Base-by-base conservation (phyloP, 768 basidiomycete genomes). In the Polyporus arcularius region DNA sequence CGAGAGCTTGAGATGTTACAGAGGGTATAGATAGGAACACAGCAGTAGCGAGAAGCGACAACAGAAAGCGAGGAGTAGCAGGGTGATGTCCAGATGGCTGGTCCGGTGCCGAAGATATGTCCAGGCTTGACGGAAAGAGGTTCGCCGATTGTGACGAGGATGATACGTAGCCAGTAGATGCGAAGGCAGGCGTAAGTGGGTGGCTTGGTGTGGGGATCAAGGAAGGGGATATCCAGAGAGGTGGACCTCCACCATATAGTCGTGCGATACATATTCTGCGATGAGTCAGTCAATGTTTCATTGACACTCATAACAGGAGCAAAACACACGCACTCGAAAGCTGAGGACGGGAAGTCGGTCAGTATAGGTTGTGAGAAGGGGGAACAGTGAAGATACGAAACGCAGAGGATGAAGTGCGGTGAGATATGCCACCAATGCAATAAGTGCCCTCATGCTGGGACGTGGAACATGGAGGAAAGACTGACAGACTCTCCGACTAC, bases 181-280 rank as follows among this genome's bases (percentile, higher is more conserved):
- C 80, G 67, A 85, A 88, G n/a, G 81, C 79, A 2, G 88, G 79
- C 0, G 91, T 91, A 52, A 96, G 80, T 2, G 94, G 94, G 39
- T 88, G 78, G 2, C 78, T 68, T 2, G 86, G 70, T 0, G 87
- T 87, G 3, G 94, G 87, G 55, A 89, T 78, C 38, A 92, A 74
- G 21, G 80, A 76, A 0, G 86, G 80, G 16, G 87, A 82, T 53
- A 95, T 77, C 66, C 86, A 79, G 41, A 96, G 79, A 0, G 80
- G 79, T 12, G 95, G 94, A 0, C 92, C 89, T 16, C 92, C 89
- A 26, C 94, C 92, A 68, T 96, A 97, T 6, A 97, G 81, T 41
- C 90, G 83, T 9, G 95, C 84, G 55, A 96, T 84, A 73, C 92
- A 94, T 65, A 96, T 77, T 74, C 93, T 95, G 45, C 2, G 6